Conservation (phyloP, 2,329 filamentous ascomycete species). For the Amylocarpus encephaloides region DNA sequence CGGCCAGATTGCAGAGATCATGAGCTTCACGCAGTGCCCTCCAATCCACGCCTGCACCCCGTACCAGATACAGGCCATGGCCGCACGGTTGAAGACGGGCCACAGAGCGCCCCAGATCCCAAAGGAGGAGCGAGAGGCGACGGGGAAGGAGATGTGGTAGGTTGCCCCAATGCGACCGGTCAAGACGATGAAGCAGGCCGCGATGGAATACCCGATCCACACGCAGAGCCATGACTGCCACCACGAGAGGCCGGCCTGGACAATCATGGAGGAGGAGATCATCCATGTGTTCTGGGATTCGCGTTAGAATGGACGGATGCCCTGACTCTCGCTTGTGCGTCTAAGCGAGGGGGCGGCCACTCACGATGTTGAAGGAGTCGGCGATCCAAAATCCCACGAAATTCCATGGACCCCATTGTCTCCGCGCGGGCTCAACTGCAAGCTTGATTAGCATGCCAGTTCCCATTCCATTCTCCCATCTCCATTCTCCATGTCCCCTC, state of each 20-base stretch:
- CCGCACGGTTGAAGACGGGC: constrained; percentile 85
- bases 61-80: constrained; percentile 78
- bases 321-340: neutral
- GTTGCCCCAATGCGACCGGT: constrained; percentile 79
- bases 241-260: constrained; percentile 67
- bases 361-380: constrained; percentile 72
- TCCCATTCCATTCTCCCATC: no score
- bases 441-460: neutral
- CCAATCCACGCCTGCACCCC: constrained; percentile 83
- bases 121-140: constrained; percentile 70
- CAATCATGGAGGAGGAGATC: constrained; percentile 80
- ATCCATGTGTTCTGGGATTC: constrained; percentile 72
- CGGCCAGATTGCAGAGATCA: constrained; percentile 80
- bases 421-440: constrained; percentile 65
- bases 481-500: constrained; percentile 21
- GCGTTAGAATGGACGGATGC: constrained; percentile 9
- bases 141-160: constrained; percentile 87
- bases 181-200: constrained; percentile 66
- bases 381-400: constrained; percentile 86
- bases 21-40: constrained; percentile 76
- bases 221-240: constrained; percentile 91
- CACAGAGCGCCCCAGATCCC: constrained; percentile 85
- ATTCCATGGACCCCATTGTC: constrained; percentile 82
- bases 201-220: constrained; percentile 77
- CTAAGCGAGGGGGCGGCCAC: constrained; percentile 14